Evolutionary conservation across 2,329 filamentous ascomycete genomes (phyloP).

Genomic region (Sclerotinia nivalis): DNA sequence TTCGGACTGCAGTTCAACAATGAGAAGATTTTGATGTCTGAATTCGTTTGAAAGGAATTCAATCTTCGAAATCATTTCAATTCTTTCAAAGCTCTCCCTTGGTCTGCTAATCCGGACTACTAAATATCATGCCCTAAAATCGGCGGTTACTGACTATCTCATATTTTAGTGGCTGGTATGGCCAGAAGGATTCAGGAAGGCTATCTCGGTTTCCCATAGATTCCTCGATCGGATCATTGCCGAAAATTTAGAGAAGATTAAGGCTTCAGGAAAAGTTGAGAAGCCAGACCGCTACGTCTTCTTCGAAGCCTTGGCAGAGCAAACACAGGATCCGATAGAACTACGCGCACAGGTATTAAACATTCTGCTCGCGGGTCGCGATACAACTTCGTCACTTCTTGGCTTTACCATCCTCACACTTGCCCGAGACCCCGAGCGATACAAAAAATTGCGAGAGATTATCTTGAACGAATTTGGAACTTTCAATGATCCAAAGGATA

Average conservation of each 20-base stretch:
- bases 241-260: constrained; percentile 40
- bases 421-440: constrained; percentile 45
- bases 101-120: too few species aligned
- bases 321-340: constrained; percentile 48
- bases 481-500: constrained; percentile 34
- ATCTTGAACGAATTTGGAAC: constrained; percentile 45
- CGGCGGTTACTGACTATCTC: constrained; percentile 27
- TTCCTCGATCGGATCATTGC: constrained; percentile 53
- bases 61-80: too few species aligned
- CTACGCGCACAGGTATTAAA: constrained; percentile 54
- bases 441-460: constrained; percentile 46
- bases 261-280: constrained; percentile 31
- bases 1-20: too few species aligned
- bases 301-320: constrained; percentile 55
- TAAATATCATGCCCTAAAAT: neutral
- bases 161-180: constrained; percentile 32
- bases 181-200: constrained; percentile 41
- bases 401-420: constrained; percentile 33
- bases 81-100: too few species aligned
- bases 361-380: constrained; percentile 58
- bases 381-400: constrained; percentile 57
- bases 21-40: too few species aligned
- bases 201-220: constrained; percentile 39
- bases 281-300: constrained; percentile 47
- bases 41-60: too few species aligned